Conservation (phyloP, 192 early-diverging fungal genomes). For the Linnemannia zychae region DNA sequence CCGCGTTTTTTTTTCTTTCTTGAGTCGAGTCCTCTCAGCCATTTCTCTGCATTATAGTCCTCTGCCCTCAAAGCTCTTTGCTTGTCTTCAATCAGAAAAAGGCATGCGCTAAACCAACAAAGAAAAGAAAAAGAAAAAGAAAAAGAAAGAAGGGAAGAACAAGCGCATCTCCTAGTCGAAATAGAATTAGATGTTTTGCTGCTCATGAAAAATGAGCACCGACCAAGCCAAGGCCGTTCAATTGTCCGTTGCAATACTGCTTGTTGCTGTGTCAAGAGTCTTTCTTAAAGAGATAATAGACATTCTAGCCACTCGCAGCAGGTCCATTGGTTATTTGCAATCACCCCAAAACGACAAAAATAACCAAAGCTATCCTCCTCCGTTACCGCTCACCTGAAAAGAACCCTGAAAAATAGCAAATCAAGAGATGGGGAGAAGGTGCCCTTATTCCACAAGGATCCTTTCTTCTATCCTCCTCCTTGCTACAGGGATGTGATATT, state of each 20-base stretch:
- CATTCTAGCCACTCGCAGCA: neutral
- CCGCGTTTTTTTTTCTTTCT: neutral
- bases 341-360: neutral
- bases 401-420: neutral
- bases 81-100: too few relatives aligned
- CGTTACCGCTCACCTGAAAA: neutral
- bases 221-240: neutral
- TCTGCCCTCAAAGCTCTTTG: too few relatives aligned
- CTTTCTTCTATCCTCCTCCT: too few relatives aligned
- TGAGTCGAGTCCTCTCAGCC: neutral
- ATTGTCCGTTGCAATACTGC: neutral
- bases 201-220: neutral
- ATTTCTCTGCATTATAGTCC: neutral
- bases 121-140: neutral
- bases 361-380: neutral
- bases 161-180: neutral
- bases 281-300: neutral
- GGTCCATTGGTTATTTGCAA: neutral
- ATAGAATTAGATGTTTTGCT: slow-evolving; percentile 6
- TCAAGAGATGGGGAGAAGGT: too few relatives aligned
- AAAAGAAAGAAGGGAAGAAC: neutral
- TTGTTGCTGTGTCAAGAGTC: neutral
- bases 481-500: neutral
- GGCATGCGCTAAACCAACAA: too few relatives aligned
- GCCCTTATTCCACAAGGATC: neutral